These are phyloP conservation scores for Orbilia oligospora DNA, from an alignment of 2,329 filamentous ascomycete species.

Conservation along the genomic window DNA sequence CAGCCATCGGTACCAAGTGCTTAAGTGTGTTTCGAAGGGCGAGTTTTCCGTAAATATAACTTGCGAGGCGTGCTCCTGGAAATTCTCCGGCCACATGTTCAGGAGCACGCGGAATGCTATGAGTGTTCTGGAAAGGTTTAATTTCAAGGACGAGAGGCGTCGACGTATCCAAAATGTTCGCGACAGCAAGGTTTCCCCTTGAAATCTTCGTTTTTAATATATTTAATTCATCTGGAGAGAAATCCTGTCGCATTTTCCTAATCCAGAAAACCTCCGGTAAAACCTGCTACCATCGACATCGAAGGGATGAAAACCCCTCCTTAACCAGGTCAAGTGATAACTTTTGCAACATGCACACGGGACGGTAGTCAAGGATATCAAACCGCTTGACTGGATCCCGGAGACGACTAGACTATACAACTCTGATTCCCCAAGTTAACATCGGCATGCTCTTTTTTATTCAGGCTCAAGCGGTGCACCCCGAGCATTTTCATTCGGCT, in stretches of 20 bases:
- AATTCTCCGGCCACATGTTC: slow-evolving; percentile 61
- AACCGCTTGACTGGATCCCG: slow-evolving; percentile 56
- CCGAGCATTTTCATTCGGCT: slow-evolving; percentile 47
- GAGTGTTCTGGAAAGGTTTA: slow-evolving; percentile 54
- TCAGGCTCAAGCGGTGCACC: slow-evolving; percentile 45
- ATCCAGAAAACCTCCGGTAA: slow-evolving; percentile 47
- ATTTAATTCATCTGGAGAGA: slow-evolving; percentile 35
- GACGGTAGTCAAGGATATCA: slow-evolving; percentile 56
- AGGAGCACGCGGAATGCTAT: slow-evolving; percentile 48
- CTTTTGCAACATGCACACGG: slow-evolving; percentile 38
- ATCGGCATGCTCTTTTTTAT: slow-evolving; percentile 38
- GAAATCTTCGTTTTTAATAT: slow-evolving; percentile 37
- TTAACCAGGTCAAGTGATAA: slow-evolving; percentile 55
- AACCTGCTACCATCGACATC: slow-evolving; percentile 47
- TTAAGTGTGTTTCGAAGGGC: slow-evolving; percentile 46
- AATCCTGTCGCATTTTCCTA: slow-evolving; percentile 36
- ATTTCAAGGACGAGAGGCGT: slow-evolving; percentile 40
- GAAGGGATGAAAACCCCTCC: slow-evolving; percentile 30
- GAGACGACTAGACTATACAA: slow-evolving; percentile 37
- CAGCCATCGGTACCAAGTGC: slow-evolving; percentile 26
- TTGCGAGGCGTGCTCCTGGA: slow-evolving; percentile 38
- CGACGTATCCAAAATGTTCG: slow-evolving; percentile 18
- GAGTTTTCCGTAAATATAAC: slow-evolving; percentile 24
- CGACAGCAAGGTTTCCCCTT: slow-evolving; percentile 51
- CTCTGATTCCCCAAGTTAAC: slow-evolving; percentile 9